phyloP scores from a whole-genome alignment of 352 stramenopile genomes.

The Pythium sukuiense region DNA sequence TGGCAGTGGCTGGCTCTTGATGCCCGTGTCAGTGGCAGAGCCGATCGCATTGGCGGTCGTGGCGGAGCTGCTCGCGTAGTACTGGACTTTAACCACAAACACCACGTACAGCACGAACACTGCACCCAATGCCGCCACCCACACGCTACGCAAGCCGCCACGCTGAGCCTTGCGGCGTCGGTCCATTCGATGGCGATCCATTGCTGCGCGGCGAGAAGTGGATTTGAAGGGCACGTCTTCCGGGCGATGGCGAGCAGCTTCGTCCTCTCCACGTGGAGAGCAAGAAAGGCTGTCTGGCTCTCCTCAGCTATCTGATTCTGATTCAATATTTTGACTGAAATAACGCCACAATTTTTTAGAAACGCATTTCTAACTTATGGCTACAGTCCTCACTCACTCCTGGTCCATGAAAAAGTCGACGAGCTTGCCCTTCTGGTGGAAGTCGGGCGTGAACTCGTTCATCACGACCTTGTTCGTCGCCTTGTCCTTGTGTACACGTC shows the following conservation, averaged over 20 bases:
- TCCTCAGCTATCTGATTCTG: slow-evolving; percentile 11
- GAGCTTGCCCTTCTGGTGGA: slow-evolving; percentile 41
- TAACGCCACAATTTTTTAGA: slow-evolving; percentile 11
- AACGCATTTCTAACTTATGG: slow-evolving; percentile 6
- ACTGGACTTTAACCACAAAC: slow-evolving; percentile 37
- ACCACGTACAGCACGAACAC: slow-evolving; percentile 41
- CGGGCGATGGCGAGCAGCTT: background rate
- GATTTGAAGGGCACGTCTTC: too few species aligned
- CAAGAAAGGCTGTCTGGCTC: background rate
- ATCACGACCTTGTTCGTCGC: slow-evolving; percentile 40
- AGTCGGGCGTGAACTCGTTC: slow-evolving; percentile 48
- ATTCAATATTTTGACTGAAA: background rate
- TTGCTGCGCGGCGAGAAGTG: background rate
- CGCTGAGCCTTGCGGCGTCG: slow-evolving; percentile 14
- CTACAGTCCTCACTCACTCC: background rate
- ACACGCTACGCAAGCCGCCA: slow-evolving; percentile 21
- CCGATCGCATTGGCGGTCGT: slow-evolving; percentile 17
- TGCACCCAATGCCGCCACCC: slow-evolving; percentile 26
- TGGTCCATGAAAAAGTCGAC: slow-evolving; percentile 41
- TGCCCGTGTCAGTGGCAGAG: background rate
- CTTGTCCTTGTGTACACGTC: slow-evolving; percentile 45
- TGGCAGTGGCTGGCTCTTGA: slow-evolving; percentile 1
- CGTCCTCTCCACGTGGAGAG: background rate
- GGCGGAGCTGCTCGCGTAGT: slow-evolving; percentile 13
- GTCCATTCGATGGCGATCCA: slow-evolving; percentile 22